phyloP scores from a whole-genome alignment of 306 rosid genomes.

The Cucurbita argyrosperma region DNA sequence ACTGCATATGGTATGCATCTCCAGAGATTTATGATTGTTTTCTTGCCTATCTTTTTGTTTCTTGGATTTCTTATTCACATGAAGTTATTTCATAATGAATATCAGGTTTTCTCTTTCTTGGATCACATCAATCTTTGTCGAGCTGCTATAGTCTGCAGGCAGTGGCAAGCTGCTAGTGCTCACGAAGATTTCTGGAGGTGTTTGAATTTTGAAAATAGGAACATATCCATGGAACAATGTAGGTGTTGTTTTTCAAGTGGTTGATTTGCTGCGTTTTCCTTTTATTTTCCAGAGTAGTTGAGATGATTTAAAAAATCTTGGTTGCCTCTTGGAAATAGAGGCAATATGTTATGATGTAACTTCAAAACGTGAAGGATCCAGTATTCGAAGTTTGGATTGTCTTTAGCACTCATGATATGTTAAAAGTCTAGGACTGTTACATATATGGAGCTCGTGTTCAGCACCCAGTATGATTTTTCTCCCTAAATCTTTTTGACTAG shows the following conservation, averaged over 20 bases:
- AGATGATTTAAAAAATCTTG: neutral
- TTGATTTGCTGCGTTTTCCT: neutral
- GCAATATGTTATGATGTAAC: neutral
- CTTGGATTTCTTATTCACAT: neutral
- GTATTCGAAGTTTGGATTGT: neutral
- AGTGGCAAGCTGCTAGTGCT: constrained; percentile 90
- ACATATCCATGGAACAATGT: constrained; percentile 84
- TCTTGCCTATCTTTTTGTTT: neutral
- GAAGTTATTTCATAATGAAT: neutral
- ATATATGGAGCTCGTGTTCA: neutral
- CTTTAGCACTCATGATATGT: neutral
- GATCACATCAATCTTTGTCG: constrained; percentile 78
- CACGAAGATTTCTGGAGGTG: constrained; percentile 96
- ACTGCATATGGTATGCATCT: constrained; percentile 67
- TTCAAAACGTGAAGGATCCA: neutral
- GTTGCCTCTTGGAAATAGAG: neutral
- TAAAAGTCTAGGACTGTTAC: neutral
- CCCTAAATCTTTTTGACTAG: neutral
- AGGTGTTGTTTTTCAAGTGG: constrained; percentile 18
- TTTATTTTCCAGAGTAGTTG: neutral
- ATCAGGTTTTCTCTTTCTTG: constrained; percentile 90
- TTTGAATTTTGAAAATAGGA: constrained; percentile 79
- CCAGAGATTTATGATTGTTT: neutral
- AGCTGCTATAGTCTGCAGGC: constrained; percentile 90
- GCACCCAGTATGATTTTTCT: neutral